Evolutionary conservation across 345 rosid species (phyloP), one percentile per base, ranked within the genome.

Genomic region (Limnanthes douglasii): DNA sequence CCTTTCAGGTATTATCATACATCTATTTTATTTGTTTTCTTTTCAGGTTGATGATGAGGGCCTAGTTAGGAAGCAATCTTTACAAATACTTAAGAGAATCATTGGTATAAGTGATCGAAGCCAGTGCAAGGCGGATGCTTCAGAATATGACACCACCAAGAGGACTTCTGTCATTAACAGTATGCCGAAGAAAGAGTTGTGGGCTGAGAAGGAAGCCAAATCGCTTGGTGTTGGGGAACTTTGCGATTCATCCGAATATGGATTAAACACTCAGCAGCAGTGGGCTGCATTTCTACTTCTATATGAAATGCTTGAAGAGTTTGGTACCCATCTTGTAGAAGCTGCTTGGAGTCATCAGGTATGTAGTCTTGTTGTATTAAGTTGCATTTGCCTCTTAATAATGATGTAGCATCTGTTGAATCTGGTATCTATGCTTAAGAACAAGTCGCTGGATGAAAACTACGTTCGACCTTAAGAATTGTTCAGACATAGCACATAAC

Each of bases 311-410:
- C 95, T 88, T 45, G 86, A 76, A 53, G 97, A 83, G 62, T 83
- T 64, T 33, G 90, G 97, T n/a, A 79, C 94, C 27, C 95, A 88
- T 57, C 69, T 88, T 14, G 95, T 88, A 39, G 95, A 79, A 64
- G 97, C 95, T 37, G 95, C 90, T 45, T 88, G 97, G 97, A 69
- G 65, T 59, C 85, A 73, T 46, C 97, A 79, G 93, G 97, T 88
- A 38, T 48, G 36, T 41, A 15, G 12, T 53, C 34, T 15, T 17
- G 21, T 42, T 34, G n/a, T 12, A 21, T 18, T 31, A 13, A 37
- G 18, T 5, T n/a, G n/a, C n/a, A n/a, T n/a, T n/a, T n/a, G n/a
- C 95, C 83, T 57, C 69, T 88, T 14, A n/a, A n/a, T n/a, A n/a
- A n/a, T n/a, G n/a, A n/a, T n/a, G n/a, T n/a, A n/a, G n/a, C n/a